A percentile compares a stretch with the other conserved stretches of the same genome.
These are phyloP conservation scores for Neofusicoccum parvum DNA, from an alignment of 2,329 filamentous ascomycete genomes.

Conservation along the genomic window DNA sequence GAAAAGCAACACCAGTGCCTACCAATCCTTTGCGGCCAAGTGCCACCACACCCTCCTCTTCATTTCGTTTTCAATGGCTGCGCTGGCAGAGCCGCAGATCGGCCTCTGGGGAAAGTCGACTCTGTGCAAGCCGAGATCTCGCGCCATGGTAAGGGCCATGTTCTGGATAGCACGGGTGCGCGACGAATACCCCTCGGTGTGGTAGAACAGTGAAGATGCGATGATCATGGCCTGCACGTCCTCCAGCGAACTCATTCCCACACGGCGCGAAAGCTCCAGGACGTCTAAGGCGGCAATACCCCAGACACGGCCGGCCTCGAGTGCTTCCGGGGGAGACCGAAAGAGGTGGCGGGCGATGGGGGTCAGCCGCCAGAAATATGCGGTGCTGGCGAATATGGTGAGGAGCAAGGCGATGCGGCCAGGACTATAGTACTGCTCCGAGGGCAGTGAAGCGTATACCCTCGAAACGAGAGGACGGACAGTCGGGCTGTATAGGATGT, in stretches of 20 bases:
- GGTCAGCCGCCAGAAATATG: background rate
- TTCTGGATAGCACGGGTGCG: slow-evolving; percentile 27
- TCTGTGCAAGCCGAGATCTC: slow-evolving; percentile 21
- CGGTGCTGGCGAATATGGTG: background rate
- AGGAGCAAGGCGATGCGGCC: background rate
- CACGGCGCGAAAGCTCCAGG: background rate
- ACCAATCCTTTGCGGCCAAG: slow-evolving; percentile 40
- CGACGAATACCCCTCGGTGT: slow-evolving; percentile 34
- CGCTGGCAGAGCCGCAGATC: background rate
- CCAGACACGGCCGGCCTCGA: background rate
- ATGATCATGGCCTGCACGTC: slow-evolving; percentile 42
- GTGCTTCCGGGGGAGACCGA: no score
- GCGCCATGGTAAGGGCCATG: background rate
- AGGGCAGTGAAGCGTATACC: background rate
- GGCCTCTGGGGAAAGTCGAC: slow-evolving; percentile 22
- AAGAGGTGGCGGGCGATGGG: background rate
- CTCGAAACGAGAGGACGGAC: background rate
- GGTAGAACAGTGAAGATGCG: slow-evolving; percentile 35
- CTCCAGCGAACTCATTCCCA: slow-evolving; percentile 32
- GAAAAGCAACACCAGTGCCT: background rate
- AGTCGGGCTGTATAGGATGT: background rate
- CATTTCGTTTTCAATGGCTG: slow-evolving; percentile 35
- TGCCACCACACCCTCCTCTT: slow-evolving; percentile 48
- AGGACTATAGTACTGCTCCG: no score
- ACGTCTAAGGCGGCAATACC: background rate